Percentiles rank a stretch among this genome's conserved stretches.
Evolutionary conservation across 2,329 filamentous ascomycete species (phyloP).

Genomic region (Tolypocladium tropicale): DNA sequence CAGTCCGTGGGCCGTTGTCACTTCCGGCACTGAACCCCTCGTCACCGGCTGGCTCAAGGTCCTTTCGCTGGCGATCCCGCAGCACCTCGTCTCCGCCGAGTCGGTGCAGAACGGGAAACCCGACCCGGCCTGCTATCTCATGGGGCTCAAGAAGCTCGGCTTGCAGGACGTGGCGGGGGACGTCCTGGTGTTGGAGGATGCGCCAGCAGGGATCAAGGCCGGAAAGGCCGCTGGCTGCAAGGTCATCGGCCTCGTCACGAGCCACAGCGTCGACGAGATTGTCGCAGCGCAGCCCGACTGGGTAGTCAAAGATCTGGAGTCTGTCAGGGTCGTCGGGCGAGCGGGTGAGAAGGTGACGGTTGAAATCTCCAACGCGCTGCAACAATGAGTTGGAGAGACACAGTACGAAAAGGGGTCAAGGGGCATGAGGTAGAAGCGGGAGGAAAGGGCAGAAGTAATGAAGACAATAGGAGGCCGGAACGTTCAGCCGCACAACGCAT

Average conservation of each 20-base stretch:
- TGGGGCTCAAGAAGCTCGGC: slow-evolving; percentile 54
- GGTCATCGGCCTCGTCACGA: slow-evolving; percentile 77
- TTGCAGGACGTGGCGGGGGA: slow-evolving; percentile 34
- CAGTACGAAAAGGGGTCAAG: background rate
- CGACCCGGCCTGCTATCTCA: slow-evolving; percentile 61
- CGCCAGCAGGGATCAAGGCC: slow-evolving; percentile 71
- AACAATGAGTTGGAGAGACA: slow-evolving; percentile 10
- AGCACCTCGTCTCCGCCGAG: slow-evolving; percentile 63
- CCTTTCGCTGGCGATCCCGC: slow-evolving; percentile 53
- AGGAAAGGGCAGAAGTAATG: background rate
- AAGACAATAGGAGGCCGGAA: background rate
- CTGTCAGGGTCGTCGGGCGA: slow-evolving; percentile 52
- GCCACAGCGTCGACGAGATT: slow-evolving; percentile 65
- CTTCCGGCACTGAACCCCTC: slow-evolving; percentile 58
- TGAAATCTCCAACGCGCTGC: slow-evolving; percentile 55
- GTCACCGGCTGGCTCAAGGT: slow-evolving; percentile 63
- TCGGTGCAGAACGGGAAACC: slow-evolving; percentile 69
- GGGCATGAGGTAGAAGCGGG: background rate
- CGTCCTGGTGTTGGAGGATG: slow-evolving; percentile 78
- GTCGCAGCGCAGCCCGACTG: slow-evolving; percentile 73
- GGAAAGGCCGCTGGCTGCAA: slow-evolving; percentile 80
- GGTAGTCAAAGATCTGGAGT: slow-evolving; percentile 71
- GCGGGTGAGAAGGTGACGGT: slow-evolving; percentile 52
- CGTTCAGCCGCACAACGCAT: background rate
- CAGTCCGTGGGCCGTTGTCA: slow-evolving; percentile 80